Conservation (phyloP, 495 filamentous ascomycete genomes). For the Podospora fimiseda region DNA sequence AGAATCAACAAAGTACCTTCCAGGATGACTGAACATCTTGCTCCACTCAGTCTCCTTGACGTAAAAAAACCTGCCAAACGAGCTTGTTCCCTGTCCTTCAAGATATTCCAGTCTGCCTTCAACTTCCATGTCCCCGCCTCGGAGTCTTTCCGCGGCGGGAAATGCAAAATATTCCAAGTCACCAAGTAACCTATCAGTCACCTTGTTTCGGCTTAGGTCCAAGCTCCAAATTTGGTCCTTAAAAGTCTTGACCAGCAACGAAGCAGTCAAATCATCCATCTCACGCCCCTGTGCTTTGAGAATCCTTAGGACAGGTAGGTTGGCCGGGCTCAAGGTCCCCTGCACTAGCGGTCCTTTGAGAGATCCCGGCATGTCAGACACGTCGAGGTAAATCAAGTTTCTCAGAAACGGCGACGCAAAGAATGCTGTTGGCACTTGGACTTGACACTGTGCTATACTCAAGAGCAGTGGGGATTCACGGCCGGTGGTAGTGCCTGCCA, state of each 20-base stretch:
- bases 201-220: conserved; percentile 38
- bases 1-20: conserved; percentile 35
- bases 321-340: conserved; percentile 20
- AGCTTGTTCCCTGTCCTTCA: conserved; percentile 14
- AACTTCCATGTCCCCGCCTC: conserved; percentile 15
- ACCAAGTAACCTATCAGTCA: conserved; percentile 30
- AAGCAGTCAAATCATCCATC: conserved; percentile 28
- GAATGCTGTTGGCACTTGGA: conserved; percentile 25
- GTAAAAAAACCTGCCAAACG: conserved; percentile 30
- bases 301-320: conserved; percentile 34
- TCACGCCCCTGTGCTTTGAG: conserved; percentile 33
- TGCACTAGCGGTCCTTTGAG: conserved; percentile 20
- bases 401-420: conserved; percentile 26
- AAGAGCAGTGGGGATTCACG: conserved; percentile 22
- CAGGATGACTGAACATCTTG: conserved; percentile 25
- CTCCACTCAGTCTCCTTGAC: conserved; percentile 35
- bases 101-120: conserved; percentile 30
- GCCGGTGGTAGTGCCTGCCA: not conserved
- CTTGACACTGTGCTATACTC: conserved; percentile 28
- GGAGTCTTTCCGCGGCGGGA: conserved; percentile 11
- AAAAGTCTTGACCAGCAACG: conserved; percentile 26
- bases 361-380: conserved; percentile 36
- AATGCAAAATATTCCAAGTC: conserved; percentile 19
- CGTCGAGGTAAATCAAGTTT: conserved; percentile 38
- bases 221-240: conserved; percentile 38